phyloP scores from a whole-genome alignment of 495 filamentous ascomycete genomes.

The Umbilicaria muhlenbergii region DNA sequence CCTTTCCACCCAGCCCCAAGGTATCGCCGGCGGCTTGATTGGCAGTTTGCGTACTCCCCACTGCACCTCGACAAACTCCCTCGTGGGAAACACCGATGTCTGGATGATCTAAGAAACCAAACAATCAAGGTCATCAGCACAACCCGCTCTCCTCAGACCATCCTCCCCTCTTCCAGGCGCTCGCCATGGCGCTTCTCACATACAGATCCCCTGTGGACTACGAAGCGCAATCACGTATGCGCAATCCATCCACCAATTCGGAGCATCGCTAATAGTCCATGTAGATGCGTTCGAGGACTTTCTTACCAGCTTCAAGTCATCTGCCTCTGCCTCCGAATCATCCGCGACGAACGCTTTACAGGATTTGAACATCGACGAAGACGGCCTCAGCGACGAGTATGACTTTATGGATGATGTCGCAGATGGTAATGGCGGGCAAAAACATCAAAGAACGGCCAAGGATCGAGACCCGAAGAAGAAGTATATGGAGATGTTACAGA shows the following conservation, averaged over 20 bases:
- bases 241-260: slow-evolving; percentile 4
- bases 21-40: no score
- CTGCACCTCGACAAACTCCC: no score
- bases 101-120: no score
- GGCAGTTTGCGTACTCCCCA: no score
- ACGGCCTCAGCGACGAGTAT: slow-evolving; percentile 83
- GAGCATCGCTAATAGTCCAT: slow-evolving; percentile 12
- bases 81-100: no score
- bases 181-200: slow-evolving; percentile 63
- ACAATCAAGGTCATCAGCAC: background rate
- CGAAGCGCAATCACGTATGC: slow-evolving; percentile 60
- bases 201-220: slow-evolving; percentile 70
- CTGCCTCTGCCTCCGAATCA: slow-evolving; percentile 50
- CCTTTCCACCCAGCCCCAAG: no score
- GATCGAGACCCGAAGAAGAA: slow-evolving; percentile 51
- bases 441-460: slow-evolving; percentile 24
- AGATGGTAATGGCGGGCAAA: slow-evolving; percentile 31
- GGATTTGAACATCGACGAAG: slow-evolving; percentile 73
- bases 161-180: slow-evolving; percentile 6
- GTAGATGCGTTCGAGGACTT: slow-evolving; percentile 71
- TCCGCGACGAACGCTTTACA: slow-evolving; percentile 60
- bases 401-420: slow-evolving; percentile 87
- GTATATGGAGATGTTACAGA: slow-evolving; percentile 82
- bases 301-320: slow-evolving; percentile 72
- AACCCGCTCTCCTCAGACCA: background rate